Base-by-base conservation (phyloP, 345 rosid genomes). In the Mercurialis annua region DNA sequence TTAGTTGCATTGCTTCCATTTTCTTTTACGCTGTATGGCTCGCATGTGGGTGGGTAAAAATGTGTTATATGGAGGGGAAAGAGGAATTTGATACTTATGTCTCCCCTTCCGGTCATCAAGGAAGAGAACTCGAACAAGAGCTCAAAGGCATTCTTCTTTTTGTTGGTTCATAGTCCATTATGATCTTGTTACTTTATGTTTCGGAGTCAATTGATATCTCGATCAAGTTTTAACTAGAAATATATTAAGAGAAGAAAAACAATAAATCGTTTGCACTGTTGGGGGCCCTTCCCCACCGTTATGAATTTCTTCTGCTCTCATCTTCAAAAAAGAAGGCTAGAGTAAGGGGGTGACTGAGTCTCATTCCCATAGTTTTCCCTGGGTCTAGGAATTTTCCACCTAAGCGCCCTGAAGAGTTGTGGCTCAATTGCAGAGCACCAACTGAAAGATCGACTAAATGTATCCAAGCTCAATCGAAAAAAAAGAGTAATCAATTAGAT, bases 401-500 rank as follows among this genome's bases (percentile, higher is more conserved):
- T 53, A 53, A 53, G 58, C 48, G 16, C 58, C 58, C 33, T 53
- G 17, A 53, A 53, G 58, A 53, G 58, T 27, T 24, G 58, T 53
- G 58, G 58, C 58, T 53, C 58, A 53, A 53, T 53, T 53, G 17
- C 17, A 53, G 58, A 10, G 38, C 59, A 29, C 59, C 36, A 29
- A 55, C 59, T 55, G 59, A 55, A 38, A 55, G 59, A 55, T 55
- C 14, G 9, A 55, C 38, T 8, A 55, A 55, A 55, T 55, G 38
- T 55, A 55, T 55, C 38, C 27, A 55, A 55, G 59, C 59, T 12
- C 59, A 55, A 29, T 55, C 1, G n/a, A 55, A 55, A 54, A 54
- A 24, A 26, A 52, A 26, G 57, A 52, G 57, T n/a, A 55, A 55
- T 55, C 36, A 55, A 55, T 55, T 55, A 55, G 59, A 55, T 55